A percentile compares a stretch with the other conserved stretches of the same genome.
phyloP scores from a whole-genome alignment of 139 green algal species.

The Volvox africanus region DNA sequence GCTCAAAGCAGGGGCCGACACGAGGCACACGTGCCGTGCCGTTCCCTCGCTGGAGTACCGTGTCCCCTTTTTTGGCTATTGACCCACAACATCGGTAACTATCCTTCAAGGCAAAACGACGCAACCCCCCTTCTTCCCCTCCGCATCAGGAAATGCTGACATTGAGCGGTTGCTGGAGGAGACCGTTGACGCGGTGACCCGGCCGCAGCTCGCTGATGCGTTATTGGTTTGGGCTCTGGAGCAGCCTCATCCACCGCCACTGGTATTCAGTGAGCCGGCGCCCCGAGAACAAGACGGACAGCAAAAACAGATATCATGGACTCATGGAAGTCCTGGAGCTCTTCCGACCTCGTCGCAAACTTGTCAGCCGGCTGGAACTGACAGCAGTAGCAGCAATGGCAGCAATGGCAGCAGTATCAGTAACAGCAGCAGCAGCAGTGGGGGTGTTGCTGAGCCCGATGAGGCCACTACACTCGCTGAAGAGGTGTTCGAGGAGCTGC shows the following conservation, averaged over 20 bases:
- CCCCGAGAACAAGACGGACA: background rate
- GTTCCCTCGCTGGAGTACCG: no score
- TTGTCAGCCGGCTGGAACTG: no score
- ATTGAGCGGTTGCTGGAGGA: background rate
- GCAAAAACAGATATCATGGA: no score
- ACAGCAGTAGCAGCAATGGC: background rate
- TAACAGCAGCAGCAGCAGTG: background rate
- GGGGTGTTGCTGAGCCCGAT: no score
- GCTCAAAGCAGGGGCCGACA: no score
- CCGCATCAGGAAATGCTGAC: background rate
- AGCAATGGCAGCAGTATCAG: background rate
- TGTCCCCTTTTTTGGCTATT: no score
- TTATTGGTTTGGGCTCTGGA: conserved; percentile 6
- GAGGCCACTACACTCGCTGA: background rate
- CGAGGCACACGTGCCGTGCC: no score
- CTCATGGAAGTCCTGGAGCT: no score
- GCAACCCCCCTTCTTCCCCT: no score
- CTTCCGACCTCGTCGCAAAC: no score
- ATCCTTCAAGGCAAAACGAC: no score
- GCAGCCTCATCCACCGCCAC: background rate
- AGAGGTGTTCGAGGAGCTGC: conserved; percentile 12
- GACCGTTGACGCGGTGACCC: background rate
- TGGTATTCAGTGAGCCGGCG: background rate
- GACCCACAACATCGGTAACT: no score
- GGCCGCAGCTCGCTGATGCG: conserved; percentile 26